phyloP scores from a whole-genome alignment of 192 early-diverging fungal genomes.

The Umbelopsis ramanniana region DNA sequence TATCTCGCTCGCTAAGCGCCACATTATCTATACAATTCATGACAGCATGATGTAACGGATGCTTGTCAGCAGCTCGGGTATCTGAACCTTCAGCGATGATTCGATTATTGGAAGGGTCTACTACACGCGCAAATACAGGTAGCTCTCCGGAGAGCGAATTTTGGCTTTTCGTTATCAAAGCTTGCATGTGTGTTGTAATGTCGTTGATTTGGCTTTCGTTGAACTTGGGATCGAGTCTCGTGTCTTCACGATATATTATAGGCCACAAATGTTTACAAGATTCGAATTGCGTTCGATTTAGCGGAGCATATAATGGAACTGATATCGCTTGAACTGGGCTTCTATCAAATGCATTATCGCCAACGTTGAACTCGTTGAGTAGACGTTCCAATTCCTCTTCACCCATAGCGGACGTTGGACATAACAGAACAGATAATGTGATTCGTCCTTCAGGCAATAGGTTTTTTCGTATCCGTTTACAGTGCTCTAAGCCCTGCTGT shows the following conservation, averaged over 20 bases:
- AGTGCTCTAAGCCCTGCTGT: conserved; percentile 45
- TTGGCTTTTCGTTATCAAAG: conserved; percentile 28
- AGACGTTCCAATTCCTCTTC: conserved; percentile 30
- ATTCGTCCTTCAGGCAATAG: conserved; percentile 22
- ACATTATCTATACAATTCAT: conserved; percentile 79
- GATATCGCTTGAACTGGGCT: conserved; percentile 19
- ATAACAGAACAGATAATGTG: conserved; percentile 43
- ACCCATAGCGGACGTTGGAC: conserved; percentile 33
- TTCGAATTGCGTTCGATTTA: conserved; percentile 73
- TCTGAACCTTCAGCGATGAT: conserved; percentile 55
- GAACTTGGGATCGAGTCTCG: conserved; percentile 47
- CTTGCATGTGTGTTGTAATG: conserved; percentile 45
- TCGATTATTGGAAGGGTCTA: conserved; percentile 54
- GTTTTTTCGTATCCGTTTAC: conserved; percentile 49
- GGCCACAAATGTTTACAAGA: conserved; percentile 86
- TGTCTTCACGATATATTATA: conserved; percentile 70
- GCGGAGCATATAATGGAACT: conserved; percentile 68
- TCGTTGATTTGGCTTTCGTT: conserved; percentile 42
- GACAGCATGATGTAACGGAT: conserved; percentile 80
- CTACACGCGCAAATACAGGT: conserved; percentile 54
- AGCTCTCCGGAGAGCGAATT: conserved; percentile 39
- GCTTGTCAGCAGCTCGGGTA: conserved; percentile 44
- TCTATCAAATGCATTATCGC: neutral
- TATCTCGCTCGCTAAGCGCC: conserved; percentile 57
- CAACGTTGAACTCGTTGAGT: conserved; percentile 34